Evolutionary conservation across 2,329 filamentous ascomycete species (phyloP).

Genomic region (Nemania bipapillata): DNA sequence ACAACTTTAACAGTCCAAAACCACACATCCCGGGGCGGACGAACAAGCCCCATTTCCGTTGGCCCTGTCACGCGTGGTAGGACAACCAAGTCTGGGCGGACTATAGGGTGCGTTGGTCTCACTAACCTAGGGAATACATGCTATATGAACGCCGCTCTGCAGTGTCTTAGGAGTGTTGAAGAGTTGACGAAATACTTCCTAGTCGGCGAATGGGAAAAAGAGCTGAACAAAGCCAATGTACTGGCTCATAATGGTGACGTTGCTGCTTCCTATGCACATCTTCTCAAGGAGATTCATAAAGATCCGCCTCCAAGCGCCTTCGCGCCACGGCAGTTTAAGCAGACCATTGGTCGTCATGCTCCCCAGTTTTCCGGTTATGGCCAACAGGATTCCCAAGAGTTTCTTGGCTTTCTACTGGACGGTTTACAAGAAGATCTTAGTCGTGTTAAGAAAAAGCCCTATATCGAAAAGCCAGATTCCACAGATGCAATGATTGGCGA

Average conservation of each 20-base stretch:
- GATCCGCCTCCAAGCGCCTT: conserved; percentile 74
- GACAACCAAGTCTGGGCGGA: conserved; percentile 73
- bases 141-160: conserved; percentile 98
- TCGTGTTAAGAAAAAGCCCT: conserved; percentile 92
- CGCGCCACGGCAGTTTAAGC: conserved; percentile 83
- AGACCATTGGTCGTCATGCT: conserved; percentile 80
- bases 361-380: conserved; percentile 92
- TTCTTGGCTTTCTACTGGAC: conserved; percentile 92
- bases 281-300: conserved; percentile 82
- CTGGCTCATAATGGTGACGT: conserved; percentile 87
- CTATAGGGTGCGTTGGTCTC: conserved; percentile 81
- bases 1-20: conserved; percentile 51
- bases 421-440: conserved; percentile 95
- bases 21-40: conserved; percentile 67
- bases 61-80: conserved; percentile 76
- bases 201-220: conserved; percentile 75
- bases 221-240: conserved; percentile 87
- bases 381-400: conserved; percentile 97
- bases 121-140: conserved; percentile 96
- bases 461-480: conserved; percentile 96
- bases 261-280: conserved; percentile 80
- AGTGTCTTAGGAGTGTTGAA: conserved; percentile 92
- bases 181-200: conserved; percentile 94
- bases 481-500: conserved; percentile 95
- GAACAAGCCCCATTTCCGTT: conserved; percentile 73